Conservation (phyloP, 2,329 filamentous ascomycete species). For the Colletotrichum ledebouriae region DNA sequence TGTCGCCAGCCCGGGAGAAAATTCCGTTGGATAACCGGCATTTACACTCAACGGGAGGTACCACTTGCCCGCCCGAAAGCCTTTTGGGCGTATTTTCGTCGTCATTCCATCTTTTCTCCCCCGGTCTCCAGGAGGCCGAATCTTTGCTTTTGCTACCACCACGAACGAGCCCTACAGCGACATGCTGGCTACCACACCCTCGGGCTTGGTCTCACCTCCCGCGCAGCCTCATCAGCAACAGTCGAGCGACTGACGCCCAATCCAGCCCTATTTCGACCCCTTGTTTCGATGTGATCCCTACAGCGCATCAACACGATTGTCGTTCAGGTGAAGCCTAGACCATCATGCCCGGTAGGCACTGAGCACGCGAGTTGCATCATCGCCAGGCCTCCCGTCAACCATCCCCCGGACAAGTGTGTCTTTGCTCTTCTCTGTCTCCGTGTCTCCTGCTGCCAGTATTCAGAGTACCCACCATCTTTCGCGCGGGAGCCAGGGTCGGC, state of each 20-base stretch:
- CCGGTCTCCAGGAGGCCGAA: not conserved
- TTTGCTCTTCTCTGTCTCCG: not conserved
- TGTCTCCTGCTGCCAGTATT: conserved; percentile 6
- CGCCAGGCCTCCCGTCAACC: conserved; percentile 33
- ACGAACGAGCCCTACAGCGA: conserved; percentile 20
- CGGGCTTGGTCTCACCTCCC: conserved; percentile 26
- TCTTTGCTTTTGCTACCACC: not conserved
- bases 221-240: conserved; percentile 28
- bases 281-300: conserved; percentile 3
- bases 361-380: conserved; percentile 32
- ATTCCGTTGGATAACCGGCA: not conserved
- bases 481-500: conserved; percentile 21
- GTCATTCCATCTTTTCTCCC: conserved; percentile 30
- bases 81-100: not conserved
- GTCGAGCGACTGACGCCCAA: conserved; percentile 11
- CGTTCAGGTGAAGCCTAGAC: conserved; percentile 1
- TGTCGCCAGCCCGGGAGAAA: conserved; percentile 16
- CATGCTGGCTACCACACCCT: conserved; percentile 10
- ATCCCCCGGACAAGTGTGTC: conserved; percentile 1
- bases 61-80: not conserved
- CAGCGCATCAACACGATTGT: conserved; percentile 7
- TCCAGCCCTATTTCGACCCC: not conserved
- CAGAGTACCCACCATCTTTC: not conserved
- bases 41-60: not conserved
- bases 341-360: conserved; percentile 8